These are phyloP conservation scores for Physcomitrium patens DNA, from an alignment of 225 moss, liverwort and hornwort genomes.

Conservation along the genomic window DNA sequence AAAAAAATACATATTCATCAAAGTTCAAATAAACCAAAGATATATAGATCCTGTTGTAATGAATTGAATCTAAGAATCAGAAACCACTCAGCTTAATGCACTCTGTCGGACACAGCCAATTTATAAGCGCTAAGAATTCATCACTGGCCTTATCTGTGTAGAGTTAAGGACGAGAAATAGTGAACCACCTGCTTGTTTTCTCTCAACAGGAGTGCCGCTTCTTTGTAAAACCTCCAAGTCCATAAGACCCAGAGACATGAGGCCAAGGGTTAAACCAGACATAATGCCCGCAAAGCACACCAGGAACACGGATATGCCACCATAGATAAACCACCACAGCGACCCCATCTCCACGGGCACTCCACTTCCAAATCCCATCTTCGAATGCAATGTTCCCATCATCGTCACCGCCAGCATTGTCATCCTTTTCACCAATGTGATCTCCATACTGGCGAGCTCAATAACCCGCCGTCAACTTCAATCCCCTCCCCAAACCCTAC, in stretches of 20 bases:
- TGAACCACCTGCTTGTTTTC: conserved; percentile 67
- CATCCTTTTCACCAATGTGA: conserved; percentile 32
- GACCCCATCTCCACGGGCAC: conserved; percentile 39
- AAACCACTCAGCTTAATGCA: not conserved
- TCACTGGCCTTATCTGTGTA: too few relatives aligned
- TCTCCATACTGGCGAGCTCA: not conserved
- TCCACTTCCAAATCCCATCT: conserved; percentile 26
- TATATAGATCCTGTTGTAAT: not conserved
- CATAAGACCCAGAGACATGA: conserved; percentile 90
- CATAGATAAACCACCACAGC: conserved; percentile 71
- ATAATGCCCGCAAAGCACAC: conserved; percentile 94
- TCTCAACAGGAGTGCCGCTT: conserved; percentile 76
- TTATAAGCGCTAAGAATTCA: not conserved
- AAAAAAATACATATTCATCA: not conserved
- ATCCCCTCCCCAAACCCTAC: not conserved
- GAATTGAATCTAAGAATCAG: not conserved
- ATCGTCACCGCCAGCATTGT: conserved; percentile 41
- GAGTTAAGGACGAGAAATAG: not conserved
- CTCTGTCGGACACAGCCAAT: not conserved
- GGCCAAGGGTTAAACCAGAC: conserved; percentile 93
- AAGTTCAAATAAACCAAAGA: not conserved
- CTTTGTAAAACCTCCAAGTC: conserved; percentile 92
- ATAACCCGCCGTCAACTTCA: not conserved
- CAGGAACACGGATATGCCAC: conserved; percentile 59
- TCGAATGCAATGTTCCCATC: conserved; percentile 41